These are phyloP conservation scores for Podaxis rugospora DNA, from an alignment of 768 basidiomycete species.

Conservation along the genomic window DNA sequence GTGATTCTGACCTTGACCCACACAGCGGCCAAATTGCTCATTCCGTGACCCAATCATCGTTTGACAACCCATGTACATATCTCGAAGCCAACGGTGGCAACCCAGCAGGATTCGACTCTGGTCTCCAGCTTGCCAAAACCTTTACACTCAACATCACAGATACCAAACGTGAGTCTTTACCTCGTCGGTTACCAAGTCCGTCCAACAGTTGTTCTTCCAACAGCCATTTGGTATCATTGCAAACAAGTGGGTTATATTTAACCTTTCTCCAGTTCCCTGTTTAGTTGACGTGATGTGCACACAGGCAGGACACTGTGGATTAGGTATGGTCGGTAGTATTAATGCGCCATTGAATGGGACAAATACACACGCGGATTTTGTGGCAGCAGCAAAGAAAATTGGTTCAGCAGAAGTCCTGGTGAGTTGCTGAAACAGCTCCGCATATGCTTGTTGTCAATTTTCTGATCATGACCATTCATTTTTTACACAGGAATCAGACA, in stretches of 20 bases:
- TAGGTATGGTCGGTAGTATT: constrained; percentile 41
- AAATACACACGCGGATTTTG: constrained; percentile 11
- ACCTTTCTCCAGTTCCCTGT: neutral
- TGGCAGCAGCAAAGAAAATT: constrained; percentile 13
- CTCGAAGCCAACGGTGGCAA: constrained; percentile 33
- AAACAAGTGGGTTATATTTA: constrained; percentile 27
- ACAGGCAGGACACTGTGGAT: constrained; percentile 37
- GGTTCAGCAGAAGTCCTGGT: constrained; percentile 10
- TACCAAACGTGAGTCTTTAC: constrained; percentile 35
- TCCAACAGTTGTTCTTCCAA: neutral
- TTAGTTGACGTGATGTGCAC: neutral
- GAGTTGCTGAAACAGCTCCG: neutral
- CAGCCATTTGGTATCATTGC: constrained; percentile 58
- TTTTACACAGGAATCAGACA: neutral
- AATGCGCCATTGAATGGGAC: constrained; percentile 14
- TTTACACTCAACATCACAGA: constrained; percentile 47
- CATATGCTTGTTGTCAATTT: neutral
- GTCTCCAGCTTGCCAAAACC: constrained; percentile 30
- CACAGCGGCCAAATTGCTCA: constrained; percentile 28
- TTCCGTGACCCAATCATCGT: constrained; percentile 55
- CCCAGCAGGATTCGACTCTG: constrained; percentile 51
- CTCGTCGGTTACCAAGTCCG: neutral
- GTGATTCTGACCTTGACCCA: neutral
- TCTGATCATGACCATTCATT: neutral
- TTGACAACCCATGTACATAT: constrained; percentile 46